Evolutionary conservation across 2,329 filamentous ascomycete genomes (phyloP).

Genomic region (Penicillium concentricum): DNA sequence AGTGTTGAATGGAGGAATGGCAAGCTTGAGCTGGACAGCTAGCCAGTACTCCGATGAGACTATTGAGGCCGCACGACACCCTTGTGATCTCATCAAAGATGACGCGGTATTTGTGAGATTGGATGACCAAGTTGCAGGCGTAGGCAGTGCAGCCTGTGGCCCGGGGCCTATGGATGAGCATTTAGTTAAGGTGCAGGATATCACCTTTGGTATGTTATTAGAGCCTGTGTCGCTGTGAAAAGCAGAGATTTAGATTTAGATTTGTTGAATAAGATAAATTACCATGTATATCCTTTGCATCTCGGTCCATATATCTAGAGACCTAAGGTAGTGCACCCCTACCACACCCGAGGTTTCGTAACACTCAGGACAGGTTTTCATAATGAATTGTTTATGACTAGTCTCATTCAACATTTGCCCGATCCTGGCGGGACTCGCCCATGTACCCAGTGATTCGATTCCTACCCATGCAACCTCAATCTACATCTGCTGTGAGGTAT

Average conservation of each 20-base stretch:
- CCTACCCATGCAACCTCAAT: too few species aligned
- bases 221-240: constrained; percentile 2
- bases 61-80: constrained; percentile 3
- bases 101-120: constrained; percentile 3
- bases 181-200: constrained; percentile 6
- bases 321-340: too few species aligned
- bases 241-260: neutral
- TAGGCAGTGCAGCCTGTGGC: constrained; percentile 10
- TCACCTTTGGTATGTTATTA: constrained; percentile 2
- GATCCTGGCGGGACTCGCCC: too few species aligned
- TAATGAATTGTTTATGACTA: too few species aligned
- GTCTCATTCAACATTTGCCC: too few species aligned
- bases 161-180: constrained; percentile 5
- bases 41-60: constrained; percentile 5
- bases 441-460: too few species aligned
- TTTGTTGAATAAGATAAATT: neutral
- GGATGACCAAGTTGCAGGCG: constrained; percentile 5
- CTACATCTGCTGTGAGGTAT: too few species aligned
- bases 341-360: too few species aligned
- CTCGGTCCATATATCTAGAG: too few species aligned
- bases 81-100: constrained; percentile 4
- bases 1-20: neutral
- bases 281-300: too few species aligned
- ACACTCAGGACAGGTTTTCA: too few species aligned
- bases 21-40: constrained; percentile 4